Conservation (phyloP, 441 rosid species). For the Kokia cookei region DNA sequence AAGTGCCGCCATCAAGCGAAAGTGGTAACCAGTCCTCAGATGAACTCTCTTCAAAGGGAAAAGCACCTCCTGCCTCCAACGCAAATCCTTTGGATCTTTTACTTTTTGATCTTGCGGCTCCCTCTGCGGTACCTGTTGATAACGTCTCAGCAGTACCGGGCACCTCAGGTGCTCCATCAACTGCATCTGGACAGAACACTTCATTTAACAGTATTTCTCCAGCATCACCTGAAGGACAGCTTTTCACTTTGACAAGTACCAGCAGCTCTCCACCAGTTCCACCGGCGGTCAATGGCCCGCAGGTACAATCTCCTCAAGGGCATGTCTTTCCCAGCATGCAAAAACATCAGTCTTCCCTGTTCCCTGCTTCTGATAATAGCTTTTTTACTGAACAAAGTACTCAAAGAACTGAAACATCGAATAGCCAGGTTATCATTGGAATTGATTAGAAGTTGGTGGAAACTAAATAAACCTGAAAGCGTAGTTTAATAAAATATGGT, state of each 20-base stretch:
- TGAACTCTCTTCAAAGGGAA: conserved; percentile 25
- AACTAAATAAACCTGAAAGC: background rate
- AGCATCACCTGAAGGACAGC: conserved; percentile 9
- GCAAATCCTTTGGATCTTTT: conserved; percentile 58
- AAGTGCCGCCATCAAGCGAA: conserved; percentile 18
- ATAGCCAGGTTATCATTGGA: conserved; percentile 34
- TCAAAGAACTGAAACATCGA: conserved; percentile 5
- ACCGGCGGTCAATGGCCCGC: conserved; percentile 16
- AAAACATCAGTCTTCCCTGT: conserved; percentile 20
- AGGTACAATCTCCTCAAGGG: conserved; percentile 14
- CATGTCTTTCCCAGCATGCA: conserved; percentile 21
- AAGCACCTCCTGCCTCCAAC: conserved; percentile 23
- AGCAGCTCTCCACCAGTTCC: conserved; percentile 12
- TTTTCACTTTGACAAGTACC: conserved; percentile 3
- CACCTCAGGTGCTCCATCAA: conserved; percentile 13
- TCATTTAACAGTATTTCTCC: conserved; percentile 5
- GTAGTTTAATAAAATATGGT: background rate
- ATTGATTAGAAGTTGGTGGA: background rate
- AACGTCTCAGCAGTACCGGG: conserved; percentile 15
- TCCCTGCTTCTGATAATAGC: conserved; percentile 13
- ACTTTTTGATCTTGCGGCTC: conserved; percentile 48
- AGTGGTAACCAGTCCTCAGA: conserved; percentile 22
- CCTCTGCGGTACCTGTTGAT: conserved; percentile 20
- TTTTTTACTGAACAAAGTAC: conserved; percentile 15
- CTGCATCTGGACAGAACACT: conserved; percentile 11